phyloP scores from a whole-genome alignment of 306 rosid species.

The Quercus glauca region DNA sequence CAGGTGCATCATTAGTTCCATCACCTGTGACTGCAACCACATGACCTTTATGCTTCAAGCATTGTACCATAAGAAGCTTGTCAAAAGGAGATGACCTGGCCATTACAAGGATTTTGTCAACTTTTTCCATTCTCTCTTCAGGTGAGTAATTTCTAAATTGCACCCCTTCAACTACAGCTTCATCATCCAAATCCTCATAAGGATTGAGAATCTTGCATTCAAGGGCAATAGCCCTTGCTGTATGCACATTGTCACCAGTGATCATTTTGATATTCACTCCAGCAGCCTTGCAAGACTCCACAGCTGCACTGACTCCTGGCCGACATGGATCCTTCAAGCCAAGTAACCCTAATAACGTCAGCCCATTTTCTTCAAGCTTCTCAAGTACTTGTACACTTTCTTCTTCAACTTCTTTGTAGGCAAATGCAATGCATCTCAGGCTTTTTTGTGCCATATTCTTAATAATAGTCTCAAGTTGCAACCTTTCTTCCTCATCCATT shows the following conservation, averaged over 20 bases:
- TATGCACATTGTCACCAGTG: conserved; percentile 24
- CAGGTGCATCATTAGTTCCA: conserved; percentile 31
- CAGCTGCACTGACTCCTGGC: conserved; percentile 9
- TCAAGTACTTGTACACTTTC: neutral
- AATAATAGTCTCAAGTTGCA: neutral
- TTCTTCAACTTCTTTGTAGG: neutral
- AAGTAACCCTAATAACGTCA: conserved; percentile 13
- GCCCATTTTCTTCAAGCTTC: conserved; percentile 17
- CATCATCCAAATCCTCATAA: neutral
- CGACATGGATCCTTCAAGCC: conserved; percentile 29
- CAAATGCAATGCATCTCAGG: conserved; percentile 27
- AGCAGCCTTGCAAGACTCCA: conserved; percentile 25
- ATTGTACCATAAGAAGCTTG: conserved; percentile 28
- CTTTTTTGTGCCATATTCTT: conserved; percentile 28
- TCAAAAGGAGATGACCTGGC: conserved; percentile 25
- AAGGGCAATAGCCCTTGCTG: conserved; percentile 25
- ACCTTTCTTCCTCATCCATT: conserved; percentile 15
- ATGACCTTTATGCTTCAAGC: conserved; percentile 25
- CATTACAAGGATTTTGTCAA: conserved; percentile 21
- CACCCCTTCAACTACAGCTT: conserved; percentile 12
- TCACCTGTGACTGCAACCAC: conserved; percentile 33
- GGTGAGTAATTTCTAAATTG: conserved; percentile 23
- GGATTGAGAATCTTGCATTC: conserved; percentile 18
- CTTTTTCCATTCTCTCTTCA: conserved; percentile 19
- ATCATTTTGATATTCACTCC: conserved; percentile 26